Percentiles rank a stretch among this genome's conserved stretches.
phyloP scores from a whole-genome alignment of 225 moss, liverwort and hornwort genomes.

The Physcomitrium patens region DNA sequence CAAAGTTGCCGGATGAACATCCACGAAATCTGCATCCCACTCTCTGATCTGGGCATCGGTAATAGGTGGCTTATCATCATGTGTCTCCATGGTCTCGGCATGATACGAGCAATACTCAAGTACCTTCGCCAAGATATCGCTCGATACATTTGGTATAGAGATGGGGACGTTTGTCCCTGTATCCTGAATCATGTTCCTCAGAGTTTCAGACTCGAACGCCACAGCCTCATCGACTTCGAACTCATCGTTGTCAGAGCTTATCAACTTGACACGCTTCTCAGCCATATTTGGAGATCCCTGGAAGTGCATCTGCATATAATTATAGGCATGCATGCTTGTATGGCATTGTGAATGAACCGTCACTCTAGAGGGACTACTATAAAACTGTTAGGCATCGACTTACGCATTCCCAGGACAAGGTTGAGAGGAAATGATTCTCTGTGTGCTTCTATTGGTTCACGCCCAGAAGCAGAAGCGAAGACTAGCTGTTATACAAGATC shows the following conservation, averaged over 20 bases:
- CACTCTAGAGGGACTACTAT: no score
- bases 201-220: not conserved
- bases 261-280: not conserved
- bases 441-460: no score
- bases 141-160: slow-evolving; percentile 2
- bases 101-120: slow-evolving; percentile 50
- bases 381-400: no score
- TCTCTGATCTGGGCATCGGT: slow-evolving; percentile 38
- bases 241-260: not conserved
- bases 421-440: no score
- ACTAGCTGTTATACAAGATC: no score
- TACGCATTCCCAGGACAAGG: no score
- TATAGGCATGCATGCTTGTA: no score
- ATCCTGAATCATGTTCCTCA: not conserved
- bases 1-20: slow-evolving; percentile 45
- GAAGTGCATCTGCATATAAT: not conserved
- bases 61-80: slow-evolving; percentile 33
- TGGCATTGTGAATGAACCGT: no score
- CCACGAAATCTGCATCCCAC: slow-evolving; percentile 49
- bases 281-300: not conserved
- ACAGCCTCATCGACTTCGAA: slow-evolving; percentile 1
- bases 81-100: slow-evolving; percentile 35
- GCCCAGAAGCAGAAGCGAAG: no score
- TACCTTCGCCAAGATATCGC: slow-evolving; percentile 47
- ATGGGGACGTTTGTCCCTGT: not conserved